Evolutionary conservation across 805 yeast species (phyloP), one percentile per base, ranked within the genome.

Genomic region (Candida germanica): DNA sequence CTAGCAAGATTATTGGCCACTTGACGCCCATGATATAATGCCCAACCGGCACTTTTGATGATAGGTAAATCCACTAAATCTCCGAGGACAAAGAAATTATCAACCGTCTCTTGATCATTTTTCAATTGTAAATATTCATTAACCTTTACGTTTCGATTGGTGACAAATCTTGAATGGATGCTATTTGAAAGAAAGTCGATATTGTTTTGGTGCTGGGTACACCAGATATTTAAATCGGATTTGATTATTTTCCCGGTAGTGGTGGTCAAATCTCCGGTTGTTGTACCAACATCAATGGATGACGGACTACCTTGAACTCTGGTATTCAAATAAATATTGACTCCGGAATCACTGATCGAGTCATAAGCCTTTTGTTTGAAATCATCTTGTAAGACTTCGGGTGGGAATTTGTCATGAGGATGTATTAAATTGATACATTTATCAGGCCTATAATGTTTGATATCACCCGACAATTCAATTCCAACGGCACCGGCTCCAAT

Each of bases 401-500:
- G 67, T 1, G 71, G 71, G 33, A 62, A 58, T 3, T 35, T 16
- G 2, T 39, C 39, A 40, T 66, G 66, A 1, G 71, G 69, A 33
- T 66, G 71, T 5, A 66, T 54, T 33, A 66, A 51, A 31, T 51
- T 56, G n/a, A 66, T 64, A 1, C 51, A 53, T 27, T 60, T 61
- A 8, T 54, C 42, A 2, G 66, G 66, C 34, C 47, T 54, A 39
- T 50, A 42, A 29, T 43, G 49, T 42, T 64, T 66, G 31, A 66
- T 52, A 33, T 64, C 71, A 11, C 69, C 70, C 0, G 72, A 70
- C 20, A 65, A 48, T 39, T 66, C 72, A 26, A 66, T 51, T 0
- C 72, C 71, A 4, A 66, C 71, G 2, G 72, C 72, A 0, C 72
- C 72, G 3, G 64, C 72, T 0, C 72, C 72, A 36, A 73, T 64